Evolutionary conservation across 331 rosid genomes (phyloP), one percentile per base, ranked within the genome.

Genomic region (Malus hybrid): DNA sequence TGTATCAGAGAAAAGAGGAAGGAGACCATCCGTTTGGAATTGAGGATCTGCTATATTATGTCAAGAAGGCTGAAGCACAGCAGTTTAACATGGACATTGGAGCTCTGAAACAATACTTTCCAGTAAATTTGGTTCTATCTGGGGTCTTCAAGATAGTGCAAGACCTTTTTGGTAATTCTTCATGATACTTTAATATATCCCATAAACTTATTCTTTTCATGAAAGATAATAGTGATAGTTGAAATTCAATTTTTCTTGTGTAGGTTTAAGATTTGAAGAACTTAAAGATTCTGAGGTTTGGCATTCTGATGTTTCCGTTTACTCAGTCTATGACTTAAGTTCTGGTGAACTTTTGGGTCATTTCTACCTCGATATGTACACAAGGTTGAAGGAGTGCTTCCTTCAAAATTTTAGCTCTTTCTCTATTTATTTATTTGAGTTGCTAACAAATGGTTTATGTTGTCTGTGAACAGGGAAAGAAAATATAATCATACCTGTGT

Each of bases 71-170:
- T 75, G 93, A 90, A 85, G 89, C 87, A 63, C 89, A 90, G 80
- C 86, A 79, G 70, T 88, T 84, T 74, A 84, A 86, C 81, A 68
- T 92, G 82, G 97, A 90, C 83, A 82, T 89, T 71, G 89, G 85
- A 68, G 87, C 82, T 87, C 92, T 94, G 68, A 92, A 92, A 84
- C 97, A 92, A 84, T 94, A 87, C 86, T 90, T 94, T 58, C 99
- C 97, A 55, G 86, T 92, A 80, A 86, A 77, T 86, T 75, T 94
- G 82, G 99, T 94, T 81, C 80, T 92, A 72, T 87, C 97, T 30
- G 99, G 99, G 80, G 83, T 92, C 85, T 89, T 94, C 82, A 94
- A 94, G 79, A 86, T 92, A 84, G 79, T 86, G 76, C 99, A 92
- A 81, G 97, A 94, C 84, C 87, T 90, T 72, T 94, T 88, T 68